Percentiles rank a stretch among this genome's conserved stretches.
These are phyloP conservation scores for Ulota crispa DNA, from an alignment of 225 moss, liverwort and hornwort species.

Conservation along the genomic window DNA sequence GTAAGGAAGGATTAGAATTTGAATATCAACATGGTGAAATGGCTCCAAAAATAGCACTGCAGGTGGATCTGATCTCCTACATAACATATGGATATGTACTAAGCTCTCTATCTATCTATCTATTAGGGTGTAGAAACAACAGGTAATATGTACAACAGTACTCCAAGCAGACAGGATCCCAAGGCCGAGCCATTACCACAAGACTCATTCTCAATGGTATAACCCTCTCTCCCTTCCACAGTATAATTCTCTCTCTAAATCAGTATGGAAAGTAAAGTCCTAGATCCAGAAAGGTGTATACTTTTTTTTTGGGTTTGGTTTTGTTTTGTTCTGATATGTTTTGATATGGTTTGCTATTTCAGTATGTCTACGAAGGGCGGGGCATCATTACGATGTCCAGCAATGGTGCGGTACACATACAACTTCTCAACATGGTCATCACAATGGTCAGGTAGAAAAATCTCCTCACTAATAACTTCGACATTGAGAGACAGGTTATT, in stretches of 20 bases:
- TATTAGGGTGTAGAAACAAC: conserved; percentile 39
- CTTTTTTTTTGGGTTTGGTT: not conserved
- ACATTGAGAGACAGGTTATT: conserved; percentile 46
- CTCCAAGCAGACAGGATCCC: conserved; percentile 33
- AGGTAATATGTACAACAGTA: conserved; percentile 64
- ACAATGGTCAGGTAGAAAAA: conserved; percentile 17
- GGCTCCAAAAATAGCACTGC: conserved; percentile 38
- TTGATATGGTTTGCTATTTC: not conserved
- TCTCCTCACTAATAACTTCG: conserved; percentile 58
- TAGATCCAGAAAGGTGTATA: conserved; percentile 19
- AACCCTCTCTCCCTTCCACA: not conserved
- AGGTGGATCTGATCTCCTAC: conserved; percentile 8
- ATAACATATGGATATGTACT: conserved; percentile 18
- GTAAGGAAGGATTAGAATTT: conserved; percentile 29
- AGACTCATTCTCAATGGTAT: not conserved
- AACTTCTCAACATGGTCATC: conserved; percentile 51
- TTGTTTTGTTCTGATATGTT: not conserved
- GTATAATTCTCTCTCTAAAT: conserved; percentile 30
- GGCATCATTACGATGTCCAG: conserved; percentile 51
- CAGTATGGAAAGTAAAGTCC: conserved; percentile 10
- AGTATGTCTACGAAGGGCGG: conserved; percentile 49
- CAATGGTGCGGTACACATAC: conserved; percentile 62
- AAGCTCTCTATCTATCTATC: conserved; percentile 26
- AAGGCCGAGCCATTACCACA: no score
- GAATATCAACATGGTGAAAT: conserved; percentile 28